phyloP scores from a whole-genome alignment of 2,329 filamentous ascomycete genomes.

The Scytalidium lignicola region DNA sequence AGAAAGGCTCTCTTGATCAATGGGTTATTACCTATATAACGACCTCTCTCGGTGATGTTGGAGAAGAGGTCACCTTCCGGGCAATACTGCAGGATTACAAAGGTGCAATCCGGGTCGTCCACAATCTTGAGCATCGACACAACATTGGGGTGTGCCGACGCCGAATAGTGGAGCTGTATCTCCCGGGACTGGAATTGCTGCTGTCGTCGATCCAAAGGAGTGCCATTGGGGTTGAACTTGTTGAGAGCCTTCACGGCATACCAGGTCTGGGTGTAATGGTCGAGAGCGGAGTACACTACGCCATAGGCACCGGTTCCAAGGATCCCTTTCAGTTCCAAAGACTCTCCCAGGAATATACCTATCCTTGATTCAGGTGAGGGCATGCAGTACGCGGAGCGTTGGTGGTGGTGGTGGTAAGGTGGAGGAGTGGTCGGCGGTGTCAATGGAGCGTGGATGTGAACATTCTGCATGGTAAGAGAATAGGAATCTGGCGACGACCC shows the following conservation, averaged over 20 bases:
- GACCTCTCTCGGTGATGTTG: slow-evolving; percentile 93
- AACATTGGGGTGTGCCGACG: slow-evolving; percentile 85
- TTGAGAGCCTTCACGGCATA: slow-evolving; percentile 97
- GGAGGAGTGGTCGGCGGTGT: slow-evolving; percentile 22
- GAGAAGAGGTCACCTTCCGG: slow-evolving; percentile 94
- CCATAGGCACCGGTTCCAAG: slow-evolving; percentile 94
- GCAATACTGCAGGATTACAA: slow-evolving; percentile 94
- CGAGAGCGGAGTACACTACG: slow-evolving; percentile 85
- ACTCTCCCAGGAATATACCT: slow-evolving; percentile 67
- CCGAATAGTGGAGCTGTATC: slow-evolving; percentile 85
- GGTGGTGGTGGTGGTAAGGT: slow-evolving; percentile 6
- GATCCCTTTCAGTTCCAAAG: slow-evolving; percentile 74
- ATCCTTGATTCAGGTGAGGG: slow-evolving; percentile 74
- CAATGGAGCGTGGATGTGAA: slow-evolving; percentile 11
- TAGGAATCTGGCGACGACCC: slow-evolving; percentile 11
- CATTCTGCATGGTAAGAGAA: slow-evolving; percentile 24
- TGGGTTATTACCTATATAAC: slow-evolving; percentile 88
- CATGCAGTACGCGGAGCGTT: slow-evolving; percentile 1
- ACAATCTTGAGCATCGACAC: slow-evolving; percentile 92
- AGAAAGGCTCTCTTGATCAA: slow-evolving; percentile 85
- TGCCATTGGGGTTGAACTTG: slow-evolving; percentile 72
- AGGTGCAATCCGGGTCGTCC: slow-evolving; percentile 87
- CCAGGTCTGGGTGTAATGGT: slow-evolving; percentile 60
- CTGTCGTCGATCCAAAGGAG: slow-evolving; percentile 75
- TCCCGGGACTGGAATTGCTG: slow-evolving; percentile 88